These are phyloP conservation scores for Mrakia blollopis DNA, from an alignment of 768 basidiomycete species.

Conservation along the genomic window DNA sequence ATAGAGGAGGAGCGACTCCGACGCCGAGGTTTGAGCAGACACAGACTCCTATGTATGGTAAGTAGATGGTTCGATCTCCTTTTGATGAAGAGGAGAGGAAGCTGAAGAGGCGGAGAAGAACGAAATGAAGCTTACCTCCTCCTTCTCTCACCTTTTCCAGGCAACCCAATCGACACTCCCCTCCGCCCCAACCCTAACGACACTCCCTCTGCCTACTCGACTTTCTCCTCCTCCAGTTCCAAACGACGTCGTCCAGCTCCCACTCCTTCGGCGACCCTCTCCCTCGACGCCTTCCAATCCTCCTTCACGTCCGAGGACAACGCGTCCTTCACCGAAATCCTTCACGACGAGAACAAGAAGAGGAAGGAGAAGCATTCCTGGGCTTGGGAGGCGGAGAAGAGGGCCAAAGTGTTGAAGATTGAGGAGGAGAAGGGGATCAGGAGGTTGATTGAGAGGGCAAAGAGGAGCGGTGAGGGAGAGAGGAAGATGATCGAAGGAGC, in stretches of 20 bases:
- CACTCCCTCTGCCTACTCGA: conserved; percentile 3
- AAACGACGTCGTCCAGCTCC: conserved; percentile 10
- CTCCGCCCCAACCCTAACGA: not conserved
- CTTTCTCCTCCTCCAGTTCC: conserved; percentile 18
- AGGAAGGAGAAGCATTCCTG: conserved; percentile 77
- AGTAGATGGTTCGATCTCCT: not conserved
- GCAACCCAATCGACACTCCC: conserved; percentile 20
- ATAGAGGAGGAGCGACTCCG: not conserved
- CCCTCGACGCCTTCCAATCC: conserved; percentile 81
- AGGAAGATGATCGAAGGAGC: conserved; percentile 10
- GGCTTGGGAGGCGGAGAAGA: conserved; percentile 89
- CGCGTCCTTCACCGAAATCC: conserved; percentile 86
- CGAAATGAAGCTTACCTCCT: not conserved
- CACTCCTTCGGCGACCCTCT: conserved; percentile 48
- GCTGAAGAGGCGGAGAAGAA: not conserved
- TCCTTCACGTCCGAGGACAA: conserved; percentile 96
- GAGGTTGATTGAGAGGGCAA: conserved; percentile 41
- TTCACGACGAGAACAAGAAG: conserved; percentile 76
- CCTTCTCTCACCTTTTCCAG: not conserved
- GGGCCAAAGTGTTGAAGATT: conserved; percentile 60
- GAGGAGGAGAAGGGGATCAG: conserved; percentile 63
- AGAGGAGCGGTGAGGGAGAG: not conserved
- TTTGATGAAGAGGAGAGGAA: not conserved
- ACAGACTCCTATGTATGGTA: conserved; percentile 13
- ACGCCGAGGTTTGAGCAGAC: not conserved